Percentiles rank a stretch among this genome's conserved stretches.
These are phyloP conservation scores for Pseudogymnoascus sp. DNA, from an alignment of 2,329 filamentous ascomycete genomes.

Conservation along the genomic window DNA sequence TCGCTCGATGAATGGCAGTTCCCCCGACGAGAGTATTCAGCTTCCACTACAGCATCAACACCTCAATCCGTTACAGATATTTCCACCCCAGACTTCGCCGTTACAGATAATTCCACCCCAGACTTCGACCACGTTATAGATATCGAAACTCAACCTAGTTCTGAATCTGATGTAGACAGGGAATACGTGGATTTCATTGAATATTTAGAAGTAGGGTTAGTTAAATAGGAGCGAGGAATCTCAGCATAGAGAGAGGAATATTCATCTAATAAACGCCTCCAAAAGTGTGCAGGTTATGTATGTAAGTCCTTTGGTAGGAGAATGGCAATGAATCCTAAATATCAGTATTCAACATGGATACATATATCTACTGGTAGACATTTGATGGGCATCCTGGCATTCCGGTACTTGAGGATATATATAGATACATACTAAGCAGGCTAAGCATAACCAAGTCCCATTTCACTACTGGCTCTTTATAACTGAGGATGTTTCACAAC, in stretches of 20 bases:
- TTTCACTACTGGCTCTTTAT: neutral
- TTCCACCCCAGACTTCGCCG: neutral
- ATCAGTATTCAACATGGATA: neutral
- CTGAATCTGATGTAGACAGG: neutral
- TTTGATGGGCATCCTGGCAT: neutral
- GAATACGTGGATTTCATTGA: neutral
- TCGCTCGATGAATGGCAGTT: neutral
- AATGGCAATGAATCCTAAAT: neutral
- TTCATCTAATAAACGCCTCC: neutral
- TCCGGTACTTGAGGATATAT: neutral
- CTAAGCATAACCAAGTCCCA: neutral
- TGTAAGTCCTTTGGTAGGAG: neutral
- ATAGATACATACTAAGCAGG: neutral
- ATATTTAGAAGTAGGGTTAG: neutral
- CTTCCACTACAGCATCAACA: neutral
- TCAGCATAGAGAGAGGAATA: neutral
- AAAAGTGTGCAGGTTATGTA: neutral
- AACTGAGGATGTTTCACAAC: neutral
- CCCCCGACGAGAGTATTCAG: neutral
- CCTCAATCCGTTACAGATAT: neutral
- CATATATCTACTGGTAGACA: neutral
- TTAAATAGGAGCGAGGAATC: neutral
- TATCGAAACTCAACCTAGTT: neutral
- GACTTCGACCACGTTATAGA: neutral
- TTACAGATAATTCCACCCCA: neutral